These are phyloP conservation scores for Maudiozyma bulderi DNA, from an alignment of 805 yeast species.

Conservation along the genomic window DNA sequence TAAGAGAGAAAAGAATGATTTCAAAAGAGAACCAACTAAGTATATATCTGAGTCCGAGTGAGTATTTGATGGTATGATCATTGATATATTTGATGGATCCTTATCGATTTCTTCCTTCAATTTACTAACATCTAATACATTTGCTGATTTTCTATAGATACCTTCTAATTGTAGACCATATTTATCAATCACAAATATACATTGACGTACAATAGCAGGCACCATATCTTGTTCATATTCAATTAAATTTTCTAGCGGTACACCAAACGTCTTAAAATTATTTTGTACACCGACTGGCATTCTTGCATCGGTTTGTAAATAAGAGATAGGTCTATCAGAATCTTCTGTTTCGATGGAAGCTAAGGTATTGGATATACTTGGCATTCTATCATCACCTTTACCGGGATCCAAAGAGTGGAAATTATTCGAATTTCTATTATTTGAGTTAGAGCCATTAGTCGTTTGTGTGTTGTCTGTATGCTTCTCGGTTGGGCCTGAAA, in stretches of 20 bases:
- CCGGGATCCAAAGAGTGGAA: constrained; percentile 25
- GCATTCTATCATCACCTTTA: constrained; percentile 13
- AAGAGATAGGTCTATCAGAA: constrained; percentile 26
- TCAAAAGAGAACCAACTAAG: constrained; percentile 78
- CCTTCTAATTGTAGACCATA: constrained; percentile 85
- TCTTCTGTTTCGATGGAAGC: constrained; percentile 13
- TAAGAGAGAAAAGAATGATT: constrained; percentile 70
- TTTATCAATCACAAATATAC: constrained; percentile 76
- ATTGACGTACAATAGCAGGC: constrained; percentile 80
- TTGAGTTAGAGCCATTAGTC: background rate
- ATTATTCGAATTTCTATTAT: background rate
- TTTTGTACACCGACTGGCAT: constrained; percentile 32
- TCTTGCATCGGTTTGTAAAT: constrained; percentile 23
- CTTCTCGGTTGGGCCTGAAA: background rate
- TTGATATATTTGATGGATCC: constrained; percentile 57
- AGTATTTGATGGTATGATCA: constrained; percentile 45
- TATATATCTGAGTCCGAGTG: constrained; percentile 74
- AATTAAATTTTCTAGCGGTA: constrained; percentile 66
- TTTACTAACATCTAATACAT: constrained; percentile 61
- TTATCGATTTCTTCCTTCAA: constrained; percentile 61
- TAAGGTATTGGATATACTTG: constrained; percentile 22
- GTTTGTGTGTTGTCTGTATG: background rate
- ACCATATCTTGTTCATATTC: constrained; percentile 84
- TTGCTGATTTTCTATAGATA: constrained; percentile 79
- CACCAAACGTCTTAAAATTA: constrained; percentile 60